Evolutionary conservation across 2,329 filamentous ascomycete genomes (phyloP), one percentile per base, ranked within the genome.

Genomic region (Arthrinium phaeospermum): DNA sequence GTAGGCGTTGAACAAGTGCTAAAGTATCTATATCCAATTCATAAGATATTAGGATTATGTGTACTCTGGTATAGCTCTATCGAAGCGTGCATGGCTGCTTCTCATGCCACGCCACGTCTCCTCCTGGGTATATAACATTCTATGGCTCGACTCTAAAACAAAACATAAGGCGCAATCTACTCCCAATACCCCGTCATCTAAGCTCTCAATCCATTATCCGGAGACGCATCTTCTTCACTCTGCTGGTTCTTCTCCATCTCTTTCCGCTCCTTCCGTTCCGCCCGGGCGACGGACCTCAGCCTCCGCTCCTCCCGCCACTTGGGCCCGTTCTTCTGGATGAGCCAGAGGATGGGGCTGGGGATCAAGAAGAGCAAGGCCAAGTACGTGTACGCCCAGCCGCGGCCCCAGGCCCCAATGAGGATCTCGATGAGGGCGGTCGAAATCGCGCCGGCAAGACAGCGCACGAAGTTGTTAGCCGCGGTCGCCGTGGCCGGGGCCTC

Each of bases 381-480:
- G 67, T 91, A 86, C 0, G 89, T 91, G 72, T 88, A 91, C n/a
- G 86, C 87, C 89, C 90, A 92, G 0, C 90, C 91, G 41, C 86
- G 79, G 4, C 91, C 91, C 82, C 92, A 86, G 0, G 80, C 81
- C 8, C 81, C 74, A 41, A 92, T 86, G 85, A 92, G 89, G 70
- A 85, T 82, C 70, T 90, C 86, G 51, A 93, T 88, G 12, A 90
- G 83, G 0, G 88, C 89, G 30, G 89, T 90, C 3, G 86, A 87
- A 1, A 83, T 86, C 0, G 91, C 91, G 34, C 89, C 90, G 57
- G 90, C 81, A 24, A 90, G 80, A 77, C 91, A 92, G n/a, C 91
- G 82, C 5, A 89, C 85, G 4, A 93, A 81, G 74, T 92, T 92
- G 74, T 91, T 91, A 0, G 90, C 88, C 0, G 91, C 90, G 1